Evolutionary conservation across 768 basidiomycete genomes (phyloP).

Genomic region (Termitomyces sp.): DNA sequence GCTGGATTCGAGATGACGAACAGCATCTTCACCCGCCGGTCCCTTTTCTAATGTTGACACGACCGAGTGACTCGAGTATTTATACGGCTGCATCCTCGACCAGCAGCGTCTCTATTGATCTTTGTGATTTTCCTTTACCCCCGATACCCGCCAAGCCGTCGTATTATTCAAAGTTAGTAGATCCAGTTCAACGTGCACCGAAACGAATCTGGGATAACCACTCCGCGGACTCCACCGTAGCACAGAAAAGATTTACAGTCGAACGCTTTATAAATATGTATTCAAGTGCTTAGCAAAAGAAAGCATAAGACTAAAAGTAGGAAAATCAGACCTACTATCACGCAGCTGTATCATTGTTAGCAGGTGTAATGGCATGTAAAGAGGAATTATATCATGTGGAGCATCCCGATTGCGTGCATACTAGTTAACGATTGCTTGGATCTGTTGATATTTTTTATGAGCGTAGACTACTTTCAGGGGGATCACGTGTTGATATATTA

Average conservation of each 20-base stretch:
- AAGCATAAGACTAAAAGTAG: background rate
- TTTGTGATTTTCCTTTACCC: constrained; percentile 43
- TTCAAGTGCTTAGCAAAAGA: constrained; percentile 2
- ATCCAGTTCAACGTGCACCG: constrained; percentile 9
- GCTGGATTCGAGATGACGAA: constrained; percentile 9
- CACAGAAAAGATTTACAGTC: constrained; percentile 17
- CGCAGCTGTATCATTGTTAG: no score
- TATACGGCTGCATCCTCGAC: constrained; percentile 27
- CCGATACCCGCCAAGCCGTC: constrained; percentile 21
- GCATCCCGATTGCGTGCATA: no score
- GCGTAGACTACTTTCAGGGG: no score
- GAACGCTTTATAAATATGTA: constrained; percentile 21
- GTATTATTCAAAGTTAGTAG: constrained; percentile 14
- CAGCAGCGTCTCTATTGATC: constrained; percentile 35
- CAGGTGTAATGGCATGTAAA: no score
- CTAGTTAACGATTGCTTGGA: no score
- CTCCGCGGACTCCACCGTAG: constrained; percentile 7
- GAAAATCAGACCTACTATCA: no score
- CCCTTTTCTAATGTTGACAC: constrained; percentile 28
- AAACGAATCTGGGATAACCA: constrained; percentile 16
- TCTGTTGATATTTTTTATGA: no score
- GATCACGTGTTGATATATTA: no score
- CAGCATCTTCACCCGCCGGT: constrained; percentile 12
- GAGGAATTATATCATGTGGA: no score
- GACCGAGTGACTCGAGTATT: constrained; percentile 28